Base-by-base conservation (phyloP, 108 stramenopile species). In the Cyclotella sp. region DNA sequence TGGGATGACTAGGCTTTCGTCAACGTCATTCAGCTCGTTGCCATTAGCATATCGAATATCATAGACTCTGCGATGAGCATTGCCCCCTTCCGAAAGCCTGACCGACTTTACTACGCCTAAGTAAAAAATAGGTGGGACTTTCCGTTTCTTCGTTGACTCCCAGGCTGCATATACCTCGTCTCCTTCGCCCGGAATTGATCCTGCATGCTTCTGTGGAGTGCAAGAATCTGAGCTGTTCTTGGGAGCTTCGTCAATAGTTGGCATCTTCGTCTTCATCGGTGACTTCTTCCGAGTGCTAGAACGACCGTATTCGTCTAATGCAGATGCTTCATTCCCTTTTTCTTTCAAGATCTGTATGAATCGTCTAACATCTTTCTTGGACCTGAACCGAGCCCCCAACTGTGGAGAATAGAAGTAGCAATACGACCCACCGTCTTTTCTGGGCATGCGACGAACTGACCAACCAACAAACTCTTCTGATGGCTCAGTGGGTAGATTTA, bases 1-100 rank as follows among this genome's bases (percentile, higher is more conserved):
- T 57, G 55, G 55, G 12, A 57, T 57, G 4, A 57, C 55, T 8
- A 57, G 24, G 55, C 55, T 24, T 57, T 57, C 55, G 2, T 57
- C 55, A 57, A 57, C 3, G 3, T 3, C 22, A 57, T 57, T 19
- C 21, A 21, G 24, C 55, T 57, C 24, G 12, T 57, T 21, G n/a
- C 22, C 22, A 57, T 57, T 21, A 57, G n/a, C 22, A 57, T 22
- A 57, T 3, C 24, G 55, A 57, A 57, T 57, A 57, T 57, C 22
- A 57, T 57, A 49, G 47, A 49, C 15, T n/a, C 47, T 1, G 9
- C 6, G 3, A 9, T 9, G 24, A 57, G 3, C 22, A 12, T 26
- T 57, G 22, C 55, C 22, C 22, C 3, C 8, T 57, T 57, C 12
- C 1, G 55, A 57, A 26, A 26, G 22, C 24, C 24, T 57, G 24